Evolutionary conservation across 495 filamentous ascomycete genomes (phyloP).

Genomic region (Tuber aestivum): DNA sequence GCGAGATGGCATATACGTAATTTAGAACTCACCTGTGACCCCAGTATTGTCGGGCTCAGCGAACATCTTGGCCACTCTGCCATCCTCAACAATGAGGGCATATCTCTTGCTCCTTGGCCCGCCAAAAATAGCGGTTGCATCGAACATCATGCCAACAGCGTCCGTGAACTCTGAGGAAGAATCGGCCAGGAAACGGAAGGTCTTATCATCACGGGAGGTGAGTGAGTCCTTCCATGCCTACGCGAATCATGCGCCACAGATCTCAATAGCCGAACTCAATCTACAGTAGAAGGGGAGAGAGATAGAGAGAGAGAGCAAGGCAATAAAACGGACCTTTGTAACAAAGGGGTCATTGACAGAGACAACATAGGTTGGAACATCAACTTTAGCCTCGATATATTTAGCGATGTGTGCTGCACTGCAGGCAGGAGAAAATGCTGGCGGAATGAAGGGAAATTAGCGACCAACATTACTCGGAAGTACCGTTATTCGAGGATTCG

Average conservation of each 20-base stretch:
- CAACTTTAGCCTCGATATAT: conserved; percentile 70
- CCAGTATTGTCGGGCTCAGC: conserved; percentile 94
- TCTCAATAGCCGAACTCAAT: neutral
- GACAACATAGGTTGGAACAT: conserved; percentile 77
- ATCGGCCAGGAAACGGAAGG: conserved; percentile 82
- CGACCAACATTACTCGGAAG: neutral
- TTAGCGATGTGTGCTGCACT: conserved; percentile 72
- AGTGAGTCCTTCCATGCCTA: conserved; percentile 34
- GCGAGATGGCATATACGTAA: neutral
- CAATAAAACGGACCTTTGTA: conserved; percentile 50
- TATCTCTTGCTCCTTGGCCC: conserved; percentile 83
- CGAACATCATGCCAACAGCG: conserved; percentile 77
- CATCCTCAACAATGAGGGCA: conserved; percentile 69
- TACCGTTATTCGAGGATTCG: neutral
- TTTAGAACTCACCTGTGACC: conserved; percentile 59
- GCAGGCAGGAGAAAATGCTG: conserved; percentile 59
- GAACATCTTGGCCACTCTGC: conserved; percentile 67
- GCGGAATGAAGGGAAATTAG: conserved; percentile 18
- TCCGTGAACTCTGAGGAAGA: conserved; percentile 76
- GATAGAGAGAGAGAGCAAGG: neutral
- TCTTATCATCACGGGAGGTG: conserved; percentile 43
- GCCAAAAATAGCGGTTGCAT: conserved; percentile 77
- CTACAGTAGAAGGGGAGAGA: neutral
- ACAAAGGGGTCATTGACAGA: conserved; percentile 95
- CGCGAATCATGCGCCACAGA: neutral